phyloP scores from a whole-genome alignment of 2,329 filamentous ascomycete genomes.

The Botrytis paeoniae region DNA sequence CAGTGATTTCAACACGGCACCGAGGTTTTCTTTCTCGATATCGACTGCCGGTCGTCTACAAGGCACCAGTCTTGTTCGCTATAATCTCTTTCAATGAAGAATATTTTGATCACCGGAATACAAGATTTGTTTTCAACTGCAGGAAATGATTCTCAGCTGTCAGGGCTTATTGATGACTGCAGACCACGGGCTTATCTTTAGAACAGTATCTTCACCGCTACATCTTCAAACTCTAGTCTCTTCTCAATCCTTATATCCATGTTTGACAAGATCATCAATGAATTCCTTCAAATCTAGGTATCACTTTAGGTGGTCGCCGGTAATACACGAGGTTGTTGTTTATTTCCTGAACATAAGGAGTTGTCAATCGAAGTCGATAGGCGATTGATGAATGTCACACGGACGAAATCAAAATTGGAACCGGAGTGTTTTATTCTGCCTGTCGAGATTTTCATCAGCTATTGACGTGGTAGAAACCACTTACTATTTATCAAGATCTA shows the following conservation, averaged over 20 bases:
- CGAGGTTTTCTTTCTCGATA: not conserved
- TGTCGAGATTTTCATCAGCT: not conserved
- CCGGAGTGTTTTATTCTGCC: not conserved
- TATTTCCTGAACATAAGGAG: not conserved
- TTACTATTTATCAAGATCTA: not conserved
- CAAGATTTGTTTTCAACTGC: not conserved
- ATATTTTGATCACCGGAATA: not conserved
- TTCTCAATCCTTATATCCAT: not conserved
- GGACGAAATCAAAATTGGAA: not conserved
- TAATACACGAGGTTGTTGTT: not conserved
- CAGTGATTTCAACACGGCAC: not conserved
- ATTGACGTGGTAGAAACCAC: not conserved
- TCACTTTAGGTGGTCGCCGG: not conserved
- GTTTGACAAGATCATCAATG: not conserved
- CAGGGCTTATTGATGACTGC: constrained; percentile 3
- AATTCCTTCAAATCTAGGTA: not conserved
- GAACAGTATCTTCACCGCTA: not conserved
- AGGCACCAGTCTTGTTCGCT: not conserved
- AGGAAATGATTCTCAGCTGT: not conserved
- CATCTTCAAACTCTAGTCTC: not conserved
- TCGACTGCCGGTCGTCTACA: not conserved
- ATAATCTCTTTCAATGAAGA: not conserved
- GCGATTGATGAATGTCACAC: not conserved
- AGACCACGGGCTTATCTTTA: not conserved
- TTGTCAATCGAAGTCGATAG: not conserved